Conservation (phyloP, 345 rosid genomes). For the Boechera retrofracta region DNA sequence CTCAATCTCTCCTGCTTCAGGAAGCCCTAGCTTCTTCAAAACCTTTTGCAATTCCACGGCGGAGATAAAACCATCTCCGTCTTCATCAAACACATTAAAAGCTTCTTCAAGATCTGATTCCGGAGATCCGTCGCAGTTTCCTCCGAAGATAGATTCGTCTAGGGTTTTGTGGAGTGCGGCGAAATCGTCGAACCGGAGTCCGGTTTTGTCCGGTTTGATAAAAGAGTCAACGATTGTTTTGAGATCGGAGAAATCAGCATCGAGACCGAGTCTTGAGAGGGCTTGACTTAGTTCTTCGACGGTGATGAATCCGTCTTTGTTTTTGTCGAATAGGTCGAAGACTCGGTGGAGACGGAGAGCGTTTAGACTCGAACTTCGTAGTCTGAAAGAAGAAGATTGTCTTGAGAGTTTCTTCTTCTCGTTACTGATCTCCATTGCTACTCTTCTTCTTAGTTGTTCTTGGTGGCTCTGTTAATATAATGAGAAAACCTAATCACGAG, state of each 20-base stretch:
- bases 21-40: slow-evolving; percentile 68
- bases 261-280: slow-evolving; percentile 65
- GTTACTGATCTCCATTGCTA: slow-evolving; percentile 32
- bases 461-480: slow-evolving; percentile 7
- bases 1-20: slow-evolving; percentile 68
- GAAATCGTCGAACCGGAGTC: slow-evolving; percentile 71
- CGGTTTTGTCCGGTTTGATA: slow-evolving; percentile 56
- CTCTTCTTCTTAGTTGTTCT: background rate
- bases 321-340: slow-evolving; percentile 81
- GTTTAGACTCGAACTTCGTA: slow-evolving; percentile 65
- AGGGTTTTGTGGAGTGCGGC: slow-evolving; percentile 64
- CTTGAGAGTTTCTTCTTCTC: slow-evolving; percentile 41
- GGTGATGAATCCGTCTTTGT: slow-evolving; percentile 71
- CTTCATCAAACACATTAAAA: slow-evolving; percentile 90
- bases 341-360: slow-evolving; percentile 73
- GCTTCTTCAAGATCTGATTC: slow-evolving; percentile 87
- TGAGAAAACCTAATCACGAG: slow-evolving; percentile 17
- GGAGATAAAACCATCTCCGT: slow-evolving; percentile 87
- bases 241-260: slow-evolving; percentile 59
- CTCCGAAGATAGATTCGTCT: slow-evolving; percentile 53
- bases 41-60: slow-evolving; percentile 79
- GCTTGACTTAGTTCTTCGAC: slow-evolving; percentile 67
- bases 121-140: slow-evolving; percentile 24
- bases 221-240: slow-evolving; percentile 59
- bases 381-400: slow-evolving; percentile 55